Percentiles rank a stretch among this genome's conserved stretches.
Conservation (phyloP, 805 yeast species). For the Sungouiella blattae region DNA sequence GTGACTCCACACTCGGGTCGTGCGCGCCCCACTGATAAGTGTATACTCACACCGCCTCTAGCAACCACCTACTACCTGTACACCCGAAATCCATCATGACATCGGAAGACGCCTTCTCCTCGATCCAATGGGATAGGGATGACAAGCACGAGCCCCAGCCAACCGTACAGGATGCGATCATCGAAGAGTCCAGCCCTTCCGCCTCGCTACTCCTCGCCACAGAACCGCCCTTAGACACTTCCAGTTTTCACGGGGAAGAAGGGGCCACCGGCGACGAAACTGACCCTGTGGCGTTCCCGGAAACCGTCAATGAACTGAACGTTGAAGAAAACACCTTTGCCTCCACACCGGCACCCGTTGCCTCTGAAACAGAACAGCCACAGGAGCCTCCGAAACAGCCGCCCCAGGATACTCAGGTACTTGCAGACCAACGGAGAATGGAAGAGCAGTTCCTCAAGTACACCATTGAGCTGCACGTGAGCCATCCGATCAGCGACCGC, state of each 20-base stretch:
- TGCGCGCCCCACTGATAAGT: constrained; percentile 8
- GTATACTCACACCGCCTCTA: background rate
- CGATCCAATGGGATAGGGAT: constrained; percentile 56
- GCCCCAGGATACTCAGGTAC: background rate
- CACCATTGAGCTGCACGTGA: constrained; percentile 33
- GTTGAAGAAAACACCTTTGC: too few species aligned
- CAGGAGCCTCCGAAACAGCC: background rate
- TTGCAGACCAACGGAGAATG: constrained; percentile 7
- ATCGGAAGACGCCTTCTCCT: constrained; percentile 49
- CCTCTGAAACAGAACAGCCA: background rate
- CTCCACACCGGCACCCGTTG: background rate
- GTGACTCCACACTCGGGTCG: too few species aligned
- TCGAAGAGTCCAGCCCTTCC: constrained; percentile 4
- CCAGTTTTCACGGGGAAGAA: too few species aligned
- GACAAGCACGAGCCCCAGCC: constrained; percentile 17
- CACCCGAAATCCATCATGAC: too few species aligned
- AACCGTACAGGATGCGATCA: constrained; percentile 1
- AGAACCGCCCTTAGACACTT: constrained; percentile 1
- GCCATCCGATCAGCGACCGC: constrained; percentile 63
- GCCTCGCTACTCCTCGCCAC: background rate
- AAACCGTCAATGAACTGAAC: background rate
- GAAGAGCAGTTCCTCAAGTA: constrained; percentile 11
- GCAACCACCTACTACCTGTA: background rate
- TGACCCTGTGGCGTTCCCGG: background rate
- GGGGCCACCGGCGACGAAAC: background rate